These are phyloP conservation scores for Mycena polygramma DNA, from an alignment of 768 basidiomycete genomes.

Conservation along the genomic window DNA sequence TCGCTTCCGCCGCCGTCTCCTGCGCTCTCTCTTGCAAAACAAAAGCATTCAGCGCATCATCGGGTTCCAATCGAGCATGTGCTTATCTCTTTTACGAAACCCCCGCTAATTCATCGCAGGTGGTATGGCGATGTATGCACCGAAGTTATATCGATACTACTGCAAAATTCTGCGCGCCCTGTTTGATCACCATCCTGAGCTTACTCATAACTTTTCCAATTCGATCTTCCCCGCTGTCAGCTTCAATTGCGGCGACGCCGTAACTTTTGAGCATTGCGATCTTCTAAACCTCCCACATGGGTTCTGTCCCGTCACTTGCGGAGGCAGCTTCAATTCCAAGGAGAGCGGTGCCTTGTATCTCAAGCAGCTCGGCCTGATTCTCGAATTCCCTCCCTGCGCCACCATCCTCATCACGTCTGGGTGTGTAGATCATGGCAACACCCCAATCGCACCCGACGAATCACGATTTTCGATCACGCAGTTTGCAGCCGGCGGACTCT, in stretches of 20 bases:
- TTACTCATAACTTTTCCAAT: background rate
- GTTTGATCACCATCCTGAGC: background rate
- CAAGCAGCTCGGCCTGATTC: too few species aligned
- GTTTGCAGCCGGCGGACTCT: slow-evolving; percentile 32
- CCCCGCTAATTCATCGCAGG: background rate
- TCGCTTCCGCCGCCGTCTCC: background rate
- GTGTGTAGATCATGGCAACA: slow-evolving; percentile 7
- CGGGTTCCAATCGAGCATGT: background rate
- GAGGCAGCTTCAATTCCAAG: background rate
- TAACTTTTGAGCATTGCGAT: background rate
- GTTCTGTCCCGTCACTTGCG: background rate
- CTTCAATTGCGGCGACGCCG: background rate
- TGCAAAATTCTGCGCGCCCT: background rate
- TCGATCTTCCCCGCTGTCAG: slow-evolving; percentile 4
- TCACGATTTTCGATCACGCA: slow-evolving; percentile 38
- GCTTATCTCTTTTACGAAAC: background rate
- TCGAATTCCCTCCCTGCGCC: too few species aligned
- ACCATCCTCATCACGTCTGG: background rate
- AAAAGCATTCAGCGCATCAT: background rate
- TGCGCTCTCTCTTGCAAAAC: background rate
- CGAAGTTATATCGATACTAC: background rate
- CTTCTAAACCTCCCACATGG: background rate
- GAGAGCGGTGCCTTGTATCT: background rate
- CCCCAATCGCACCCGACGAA: slow-evolving; percentile 30
- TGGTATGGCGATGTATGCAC: background rate